Base-by-base conservation (phyloP, 257 asterid genomes). In the Mitragyna speciosa region DNA sequence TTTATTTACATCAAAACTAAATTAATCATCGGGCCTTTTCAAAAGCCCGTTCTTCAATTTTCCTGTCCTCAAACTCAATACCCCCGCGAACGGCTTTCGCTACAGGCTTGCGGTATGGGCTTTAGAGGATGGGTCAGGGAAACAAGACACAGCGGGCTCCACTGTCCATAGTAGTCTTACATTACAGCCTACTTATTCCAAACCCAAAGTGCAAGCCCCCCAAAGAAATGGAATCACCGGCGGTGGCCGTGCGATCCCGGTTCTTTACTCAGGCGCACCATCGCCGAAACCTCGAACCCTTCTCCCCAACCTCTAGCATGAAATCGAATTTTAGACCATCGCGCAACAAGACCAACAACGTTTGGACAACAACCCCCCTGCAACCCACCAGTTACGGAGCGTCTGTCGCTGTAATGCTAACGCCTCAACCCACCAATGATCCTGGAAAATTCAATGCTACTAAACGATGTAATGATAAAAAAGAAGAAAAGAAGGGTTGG, bases 141-240 rank as follows among this genome's bases (percentile, higher is more conserved):
- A 33, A 75, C 80, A 79, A 56, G 47, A 59, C 22, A 3, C 7
- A 36, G 39, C 39, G 2, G 39, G 39, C 39, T 36, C 2, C 2
- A 36, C n/a, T 36, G 39, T 36, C 3, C 39, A 36, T 2, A 36
- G 39, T 1, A 36, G n/a, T n/a, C n/a, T 36, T 36, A 36, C 39
- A 2, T 36, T 36, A n/a, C 49, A 45, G 49, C 49, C 49, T 45
- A 5, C 49, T 45, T 45, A 6, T 45, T 45, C 49, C 49, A 11
- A 6, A 45, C 71, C 36, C 71, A 66, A 7, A 28, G 71, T 45
- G 14, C 2, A 66, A 41, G 71, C 45, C 22, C 5, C 15, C 15
- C 45, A 1, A 36, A 14, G 45, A 43, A 70, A 79, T 85, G 85
- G 80, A 64, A 28, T 77, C 61, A 30, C 49, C 87, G 67, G 68